Evolutionary conservation across 768 basidiomycete genomes (phyloP), one percentile per base, ranked within the genome.

Genomic region (Mycena amicta): DNA sequence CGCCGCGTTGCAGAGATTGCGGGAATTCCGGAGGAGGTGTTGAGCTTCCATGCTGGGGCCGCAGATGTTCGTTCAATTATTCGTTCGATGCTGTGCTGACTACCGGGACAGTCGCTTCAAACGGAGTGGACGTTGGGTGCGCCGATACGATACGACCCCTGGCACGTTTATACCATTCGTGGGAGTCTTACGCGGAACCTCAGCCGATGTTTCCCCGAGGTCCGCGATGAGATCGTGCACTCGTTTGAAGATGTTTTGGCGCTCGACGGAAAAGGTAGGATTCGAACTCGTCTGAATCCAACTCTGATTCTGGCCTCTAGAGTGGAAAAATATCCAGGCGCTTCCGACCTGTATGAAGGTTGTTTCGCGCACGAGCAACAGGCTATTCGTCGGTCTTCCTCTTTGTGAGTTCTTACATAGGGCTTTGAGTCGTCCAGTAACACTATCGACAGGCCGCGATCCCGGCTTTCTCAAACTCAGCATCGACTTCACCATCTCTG

Each of bases 331-430:
- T 2, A 52, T 80, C 5, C 62, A 66, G 0, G 71, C 62, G 2
- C 30, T 72, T 6, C 61, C 70, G 1, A 64, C 55, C 0, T 62
- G 74, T 8, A 71, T 66, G 56, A 59, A 70, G 27, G 65, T 83
- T 13, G 65, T 84, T 12, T 71, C 74, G 29, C 74, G 80, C 33
- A 67, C 72, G 2, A 77, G 68, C 47, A 82, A 80, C 59, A 75
- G 84, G n/a, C 49, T 75, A 0, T 80, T 85, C 53, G 77, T 85
- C 4, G 84, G 83, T 0, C 66, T 75, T 26, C 80, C 82, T 2
- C 51, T 80, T 1, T 83, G 83, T 81, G 45, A 68, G n/a, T 11
- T 23, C 25, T 71, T 1, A 54, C 65, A 8, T 58, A 78, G 15
- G 70, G 67, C 16, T 67, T 75, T 15, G 55, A 68, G 0, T 37